phyloP scores from a whole-genome alignment of 441 rosid species.

The Pelargonium exstipulatum region DNA sequence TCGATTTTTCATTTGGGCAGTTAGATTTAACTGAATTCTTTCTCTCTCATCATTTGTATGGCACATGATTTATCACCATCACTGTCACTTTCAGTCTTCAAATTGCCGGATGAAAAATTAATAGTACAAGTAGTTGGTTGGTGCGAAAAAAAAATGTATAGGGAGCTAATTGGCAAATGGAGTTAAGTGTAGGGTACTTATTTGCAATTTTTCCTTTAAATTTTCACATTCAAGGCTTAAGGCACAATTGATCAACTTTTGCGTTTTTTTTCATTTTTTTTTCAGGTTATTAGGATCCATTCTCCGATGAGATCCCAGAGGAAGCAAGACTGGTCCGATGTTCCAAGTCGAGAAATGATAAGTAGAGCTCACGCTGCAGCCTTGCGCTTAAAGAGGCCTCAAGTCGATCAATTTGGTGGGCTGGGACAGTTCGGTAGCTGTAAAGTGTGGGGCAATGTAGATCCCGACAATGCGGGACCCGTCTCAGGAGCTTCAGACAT shows the following conservation, averaged over 20 bases:
- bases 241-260: conserved; percentile 19
- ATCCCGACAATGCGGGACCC: conserved; percentile 46
- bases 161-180: too few species aligned
- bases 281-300: conserved; percentile 87
- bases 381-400: conserved; percentile 56
- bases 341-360: conserved; percentile 76
- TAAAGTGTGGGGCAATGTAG: conserved; percentile 81
- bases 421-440: conserved; percentile 79
- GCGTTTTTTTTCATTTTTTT: background rate
- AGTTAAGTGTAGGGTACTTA: too few species aligned
- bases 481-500: conserved; percentile 82
- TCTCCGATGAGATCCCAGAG: conserved; percentile 85
- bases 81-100: too few species aligned
- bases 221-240: background rate
- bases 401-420: conserved; percentile 30
- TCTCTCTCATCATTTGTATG: too few species aligned
- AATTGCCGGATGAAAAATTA: too few species aligned
- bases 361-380: conserved; percentile 72
- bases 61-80: too few species aligned
- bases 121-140: too few species aligned
- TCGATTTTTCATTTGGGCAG: too few species aligned
- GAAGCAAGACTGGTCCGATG: conserved; percentile 78
- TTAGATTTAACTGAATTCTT: too few species aligned
- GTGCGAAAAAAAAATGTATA: too few species aligned
- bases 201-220: too few species aligned